Conservation (phyloP, 129 eudicot genomes). For the Lactuca sativa region DNA sequence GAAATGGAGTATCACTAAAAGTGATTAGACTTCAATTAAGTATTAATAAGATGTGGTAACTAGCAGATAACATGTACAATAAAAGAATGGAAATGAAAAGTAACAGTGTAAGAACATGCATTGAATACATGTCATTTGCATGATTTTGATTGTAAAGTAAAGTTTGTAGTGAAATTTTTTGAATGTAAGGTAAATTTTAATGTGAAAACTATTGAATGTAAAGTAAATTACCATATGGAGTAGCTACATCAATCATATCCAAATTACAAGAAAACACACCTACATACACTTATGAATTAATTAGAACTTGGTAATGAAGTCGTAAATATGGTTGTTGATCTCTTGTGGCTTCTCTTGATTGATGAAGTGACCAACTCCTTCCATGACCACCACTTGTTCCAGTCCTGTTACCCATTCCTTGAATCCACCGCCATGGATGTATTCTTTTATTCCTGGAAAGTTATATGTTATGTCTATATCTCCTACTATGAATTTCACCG, state of each 20-base stretch:
- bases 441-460: constrained; percentile 55
- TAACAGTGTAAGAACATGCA: too few relatives aligned
- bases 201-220: too few relatives aligned
- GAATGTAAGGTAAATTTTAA: too few relatives aligned
- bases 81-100: too few relatives aligned
- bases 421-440: constrained; percentile 58
- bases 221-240: too few relatives aligned
- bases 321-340: constrained; percentile 53
- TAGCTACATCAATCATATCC: neutral
- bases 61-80: too few relatives aligned
- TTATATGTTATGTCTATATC: constrained; percentile 61
- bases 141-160: too few relatives aligned
- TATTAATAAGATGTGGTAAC: too few relatives aligned
- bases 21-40: too few relatives aligned
- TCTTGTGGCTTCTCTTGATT: constrained; percentile 64
- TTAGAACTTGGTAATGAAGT: constrained; percentile 57
- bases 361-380: constrained; percentile 67
- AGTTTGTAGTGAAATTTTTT: too few relatives aligned
- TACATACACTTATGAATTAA: neutral
- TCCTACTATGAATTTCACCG: constrained; percentile 69
- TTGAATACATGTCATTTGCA: too few relatives aligned
- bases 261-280: neutral
- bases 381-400: constrained; percentile 68
- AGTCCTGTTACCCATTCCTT: constrained; percentile 44
- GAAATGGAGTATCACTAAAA: too few relatives aligned